Conservation (phyloP, 495 filamentous ascomycete species). For the Halenospora varia region DNA sequence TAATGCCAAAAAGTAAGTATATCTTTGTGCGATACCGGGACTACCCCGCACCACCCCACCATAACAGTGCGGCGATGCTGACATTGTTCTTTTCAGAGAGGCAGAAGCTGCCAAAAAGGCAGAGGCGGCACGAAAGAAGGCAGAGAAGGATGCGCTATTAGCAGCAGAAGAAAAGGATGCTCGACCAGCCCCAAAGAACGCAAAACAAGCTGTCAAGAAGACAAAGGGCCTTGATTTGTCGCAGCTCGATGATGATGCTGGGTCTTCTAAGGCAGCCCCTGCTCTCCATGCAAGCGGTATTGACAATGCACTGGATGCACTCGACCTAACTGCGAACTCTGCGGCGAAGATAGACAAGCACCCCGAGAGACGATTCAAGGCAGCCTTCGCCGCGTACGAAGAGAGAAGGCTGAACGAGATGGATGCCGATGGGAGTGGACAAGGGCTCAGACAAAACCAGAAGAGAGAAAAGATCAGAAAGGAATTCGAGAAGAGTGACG, state of each 20-base stretch:
- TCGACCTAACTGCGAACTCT: conserved; percentile 52
- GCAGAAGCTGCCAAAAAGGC: conserved; percentile 81
- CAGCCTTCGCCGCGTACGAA: conserved; percentile 84
- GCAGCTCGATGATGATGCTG: conserved; percentile 55
- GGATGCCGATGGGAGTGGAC: conserved; percentile 64
- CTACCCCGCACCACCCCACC: conserved; percentile 8
- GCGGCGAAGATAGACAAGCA: conserved; percentile 74
- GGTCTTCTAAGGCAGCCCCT: conserved; percentile 34
- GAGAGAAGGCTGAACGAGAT: conserved; percentile 81
- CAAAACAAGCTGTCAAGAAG: conserved; percentile 64
- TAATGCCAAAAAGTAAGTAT: conserved; percentile 74
- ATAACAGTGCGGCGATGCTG: not conserved
- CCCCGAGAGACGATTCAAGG: conserved; percentile 79
- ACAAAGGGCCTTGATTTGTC: conserved; percentile 64
- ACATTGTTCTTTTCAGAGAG: conserved; percentile 51
- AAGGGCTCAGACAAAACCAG: conserved; percentile 75
- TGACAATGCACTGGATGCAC: conserved; percentile 84
- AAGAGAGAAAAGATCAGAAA: conserved; percentile 72
- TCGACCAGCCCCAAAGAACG: conserved; percentile 55
- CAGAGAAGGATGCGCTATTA: conserved; percentile 78
- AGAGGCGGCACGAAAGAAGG: conserved; percentile 82
- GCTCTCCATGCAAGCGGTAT: conserved; percentile 79
- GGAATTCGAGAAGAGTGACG: conserved; percentile 87
- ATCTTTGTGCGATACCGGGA: not conserved
- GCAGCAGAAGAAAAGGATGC: conserved; percentile 77